Evolutionary conservation across 176 grass and related monocot genomes (phyloP).

Genomic region (Elymus sibiricus): DNA sequence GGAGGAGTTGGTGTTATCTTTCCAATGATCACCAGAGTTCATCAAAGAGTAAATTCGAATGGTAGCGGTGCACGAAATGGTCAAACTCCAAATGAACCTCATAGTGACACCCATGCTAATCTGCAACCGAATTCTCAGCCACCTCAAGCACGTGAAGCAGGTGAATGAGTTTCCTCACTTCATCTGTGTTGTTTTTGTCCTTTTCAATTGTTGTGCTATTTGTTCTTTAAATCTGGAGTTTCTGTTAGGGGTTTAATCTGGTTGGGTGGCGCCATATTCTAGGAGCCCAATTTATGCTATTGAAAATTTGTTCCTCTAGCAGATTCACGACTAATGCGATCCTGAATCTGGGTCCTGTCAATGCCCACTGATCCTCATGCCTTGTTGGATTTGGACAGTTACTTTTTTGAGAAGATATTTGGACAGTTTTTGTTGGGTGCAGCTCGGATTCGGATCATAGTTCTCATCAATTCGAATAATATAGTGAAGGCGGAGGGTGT

Average conservation of each 20-base stretch:
- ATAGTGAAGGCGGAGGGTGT: background rate
- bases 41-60: slow-evolving; percentile 46
- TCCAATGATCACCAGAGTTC: slow-evolving; percentile 70
- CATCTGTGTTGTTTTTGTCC: slow-evolving; percentile 11
- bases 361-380: background rate
- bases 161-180: slow-evolving; percentile 21
- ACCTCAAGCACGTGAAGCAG: slow-evolving; percentile 49
- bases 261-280: background rate
- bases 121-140: slow-evolving; percentile 41
- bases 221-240: slow-evolving; percentile 8
- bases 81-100: slow-evolving; percentile 36
- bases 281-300: background rate
- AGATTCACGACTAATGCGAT: background rate
- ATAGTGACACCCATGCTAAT: slow-evolving; percentile 46
- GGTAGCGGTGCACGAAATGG: slow-evolving; percentile 42
- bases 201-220: slow-evolving; percentile 22
- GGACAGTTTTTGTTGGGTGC: too few relatives aligned
- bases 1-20: slow-evolving; percentile 53
- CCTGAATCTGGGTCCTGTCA: background rate
- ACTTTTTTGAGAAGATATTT: too few relatives aligned
- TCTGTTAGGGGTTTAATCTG: background rate
- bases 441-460: too few relatives aligned
- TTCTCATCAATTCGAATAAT: too few relatives aligned
- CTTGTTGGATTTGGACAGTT: too few relatives aligned
- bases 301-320: background rate